Percentiles rank a stretch among this genome's conserved stretches.
These are phyloP conservation scores for Phallus indusiatus DNA, from an alignment of 768 basidiomycete species.

Conservation along the genomic window DNA sequence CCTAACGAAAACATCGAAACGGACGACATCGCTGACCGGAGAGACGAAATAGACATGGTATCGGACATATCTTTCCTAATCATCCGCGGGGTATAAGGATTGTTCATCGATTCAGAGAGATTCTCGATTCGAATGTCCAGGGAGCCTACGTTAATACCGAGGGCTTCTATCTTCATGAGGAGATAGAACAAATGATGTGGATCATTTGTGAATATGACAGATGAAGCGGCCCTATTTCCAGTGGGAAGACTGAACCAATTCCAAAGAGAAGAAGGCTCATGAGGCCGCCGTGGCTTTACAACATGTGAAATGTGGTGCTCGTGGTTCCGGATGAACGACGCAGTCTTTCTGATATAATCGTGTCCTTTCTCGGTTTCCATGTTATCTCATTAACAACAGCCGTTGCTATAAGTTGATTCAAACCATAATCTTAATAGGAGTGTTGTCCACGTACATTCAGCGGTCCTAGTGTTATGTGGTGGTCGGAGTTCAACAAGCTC, in stretches of 20 bases:
- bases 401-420: background rate
- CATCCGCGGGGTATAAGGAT: background rate
- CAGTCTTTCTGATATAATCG: conserved; percentile 61
- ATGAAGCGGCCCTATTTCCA: conserved; percentile 3
- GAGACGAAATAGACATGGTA: conserved; percentile 60
- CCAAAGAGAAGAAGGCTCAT: conserved; percentile 20
- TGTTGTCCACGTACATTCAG: background rate
- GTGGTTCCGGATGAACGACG: conserved; percentile 63
- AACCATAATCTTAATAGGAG: background rate
- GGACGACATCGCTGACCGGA: conserved; percentile 66
- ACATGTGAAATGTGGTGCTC: conserved; percentile 66
- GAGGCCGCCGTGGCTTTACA: conserved; percentile 38
- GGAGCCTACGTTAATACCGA: conserved; percentile 67
- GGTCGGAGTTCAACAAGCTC: background rate
- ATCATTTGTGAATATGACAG: conserved; percentile 50
- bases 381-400: conserved; percentile 20
- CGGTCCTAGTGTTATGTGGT: background rate
- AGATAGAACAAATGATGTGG: conserved; percentile 82
- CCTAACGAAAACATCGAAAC: conserved; percentile 72
- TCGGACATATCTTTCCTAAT: conserved; percentile 51
- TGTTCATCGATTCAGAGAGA: conserved; percentile 37
- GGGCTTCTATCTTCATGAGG: conserved; percentile 75
- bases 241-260: conserved; percentile 1
- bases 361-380: conserved; percentile 61
- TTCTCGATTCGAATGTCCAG: conserved; percentile 68